phyloP scores from a whole-genome alignment of 768 basidiomycete genomes.

The Termitomyces sp. region DNA sequence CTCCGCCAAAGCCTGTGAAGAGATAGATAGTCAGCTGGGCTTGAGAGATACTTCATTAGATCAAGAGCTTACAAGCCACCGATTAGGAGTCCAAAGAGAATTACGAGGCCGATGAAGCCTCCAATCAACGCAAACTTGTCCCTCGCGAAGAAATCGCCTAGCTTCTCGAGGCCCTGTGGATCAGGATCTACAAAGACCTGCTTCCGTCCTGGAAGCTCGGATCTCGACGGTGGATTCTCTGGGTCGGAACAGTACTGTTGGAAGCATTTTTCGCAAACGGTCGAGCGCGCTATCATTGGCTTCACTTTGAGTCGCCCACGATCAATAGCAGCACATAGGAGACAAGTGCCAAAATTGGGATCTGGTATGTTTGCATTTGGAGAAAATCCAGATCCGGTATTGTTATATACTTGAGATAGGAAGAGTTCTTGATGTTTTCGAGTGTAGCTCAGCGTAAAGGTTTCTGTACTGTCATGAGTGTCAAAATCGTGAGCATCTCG shows the following conservation, averaged over 20 bases:
- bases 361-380: constrained; percentile 58
- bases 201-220: constrained; percentile 40
- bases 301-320: constrained; percentile 39
- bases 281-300: constrained; percentile 33
- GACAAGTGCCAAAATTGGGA: constrained; percentile 57
- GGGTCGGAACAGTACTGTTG: constrained; percentile 53
- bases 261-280: constrained; percentile 41
- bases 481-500: background rate
- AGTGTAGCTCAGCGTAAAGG: constrained; percentile 60
- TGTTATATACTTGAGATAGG: constrained; percentile 55
- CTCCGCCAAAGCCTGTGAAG: constrained; percentile 24
- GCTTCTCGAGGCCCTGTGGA: constrained; percentile 38
- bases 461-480: constrained; percentile 37
- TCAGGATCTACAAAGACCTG: constrained; percentile 50
- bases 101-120: constrained; percentile 36
- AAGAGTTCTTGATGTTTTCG: constrained; percentile 48
- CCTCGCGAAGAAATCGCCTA: constrained; percentile 36
- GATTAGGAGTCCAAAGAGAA: constrained; percentile 32
- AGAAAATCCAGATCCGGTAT: constrained; percentile 54
- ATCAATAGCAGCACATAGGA: constrained; percentile 61
- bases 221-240: constrained; percentile 34
- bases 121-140: constrained; percentile 47
- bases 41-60: background rate
- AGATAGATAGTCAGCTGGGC: background rate
- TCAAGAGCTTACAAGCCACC: constrained; percentile 31